Conservation (phyloP, 75 land plant species). For the Gnetum montanum region DNA sequence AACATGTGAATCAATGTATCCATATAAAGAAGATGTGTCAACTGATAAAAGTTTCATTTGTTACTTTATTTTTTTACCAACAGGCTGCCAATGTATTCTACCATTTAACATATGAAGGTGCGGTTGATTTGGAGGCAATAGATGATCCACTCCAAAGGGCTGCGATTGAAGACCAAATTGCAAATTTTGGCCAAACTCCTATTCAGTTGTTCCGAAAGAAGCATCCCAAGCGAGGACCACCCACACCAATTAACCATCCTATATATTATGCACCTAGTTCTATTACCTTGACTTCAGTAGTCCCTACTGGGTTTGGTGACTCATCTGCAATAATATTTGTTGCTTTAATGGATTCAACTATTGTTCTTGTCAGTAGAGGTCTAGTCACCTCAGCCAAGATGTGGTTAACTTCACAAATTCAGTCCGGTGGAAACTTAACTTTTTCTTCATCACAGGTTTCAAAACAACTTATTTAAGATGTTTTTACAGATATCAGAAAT, state of each 20-base stretch:
- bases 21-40: too few relatives aligned
- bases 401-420: constrained; percentile 91
- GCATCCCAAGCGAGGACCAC: constrained; percentile 93
- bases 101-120: constrained; percentile 96
- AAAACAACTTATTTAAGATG: background rate
- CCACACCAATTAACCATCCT: constrained; percentile 85
- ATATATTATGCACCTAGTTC: constrained; percentile 89
- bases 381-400: constrained; percentile 54
- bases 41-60: too few relatives aligned
- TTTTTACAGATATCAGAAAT: background rate
- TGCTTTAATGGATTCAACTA: constrained; percentile 51
- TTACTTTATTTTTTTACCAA: background rate
- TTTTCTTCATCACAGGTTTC: constrained; percentile 92
- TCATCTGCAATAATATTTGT: constrained; percentile 48
- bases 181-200: constrained; percentile 99
- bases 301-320: constrained; percentile 36
- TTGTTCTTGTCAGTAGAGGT: constrained; percentile 58
- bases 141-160: constrained; percentile 77
- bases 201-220: constrained; percentile 89
- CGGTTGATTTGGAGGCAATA: constrained; percentile 81
- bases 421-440: constrained; percentile 87
- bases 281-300: constrained; percentile 66
- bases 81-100: constrained; percentile 99
- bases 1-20: too few relatives aligned
- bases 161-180: constrained; percentile 96